A percentile compares a stretch with the other conserved stretches of the same genome.
phyloP scores from a whole-genome alignment of 2,329 filamentous ascomycete species.

The Fusarium sp. region DNA sequence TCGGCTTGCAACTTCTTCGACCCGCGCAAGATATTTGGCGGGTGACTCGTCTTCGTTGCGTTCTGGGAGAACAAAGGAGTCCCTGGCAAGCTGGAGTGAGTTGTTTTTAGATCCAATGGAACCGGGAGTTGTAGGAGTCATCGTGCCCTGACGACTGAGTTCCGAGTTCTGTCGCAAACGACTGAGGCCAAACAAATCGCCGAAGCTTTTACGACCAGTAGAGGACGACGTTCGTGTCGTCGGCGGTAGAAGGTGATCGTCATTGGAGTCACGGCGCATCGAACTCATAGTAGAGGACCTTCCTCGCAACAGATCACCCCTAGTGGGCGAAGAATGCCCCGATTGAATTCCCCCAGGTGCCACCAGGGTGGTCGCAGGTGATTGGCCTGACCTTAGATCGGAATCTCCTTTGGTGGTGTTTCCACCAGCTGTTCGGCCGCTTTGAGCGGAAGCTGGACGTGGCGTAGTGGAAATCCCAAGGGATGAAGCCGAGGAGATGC shows the following conservation, averaged over 20 bases:
- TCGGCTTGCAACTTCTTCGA: constrained; percentile 82
- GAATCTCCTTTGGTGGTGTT: constrained; percentile 32
- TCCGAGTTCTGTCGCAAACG: constrained; percentile 87
- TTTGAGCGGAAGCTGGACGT: constrained; percentile 50
- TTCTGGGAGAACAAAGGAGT: constrained; percentile 77
- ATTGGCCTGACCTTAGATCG: constrained; percentile 42
- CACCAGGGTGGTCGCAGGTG: constrained; percentile 62
- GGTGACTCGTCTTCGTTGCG: constrained; percentile 89
- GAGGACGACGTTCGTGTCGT: constrained; percentile 83
- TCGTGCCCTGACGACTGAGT: constrained; percentile 73
- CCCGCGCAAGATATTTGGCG: constrained; percentile 84
- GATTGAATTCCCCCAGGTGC: constrained; percentile 54
- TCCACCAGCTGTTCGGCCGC: constrained; percentile 38
- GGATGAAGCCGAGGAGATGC: constrained; percentile 55
- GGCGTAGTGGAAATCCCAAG: constrained; percentile 49
- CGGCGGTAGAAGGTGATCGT: constrained; percentile 74
- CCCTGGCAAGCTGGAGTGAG: constrained; percentile 80
- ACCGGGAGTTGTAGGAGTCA: constrained; percentile 74
- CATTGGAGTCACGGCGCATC: constrained; percentile 75
- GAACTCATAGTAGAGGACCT: constrained; percentile 93
- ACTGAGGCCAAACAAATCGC: constrained; percentile 82
- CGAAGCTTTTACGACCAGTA: constrained; percentile 92
- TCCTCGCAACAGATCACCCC: constrained; percentile 70
- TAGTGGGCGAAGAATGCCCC: constrained; percentile 75
- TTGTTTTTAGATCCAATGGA: constrained; percentile 81